These are phyloP conservation scores for Chlorella variabilis DNA, from an alignment of 163 green algal genomes.

Conservation along the genomic window DNA sequence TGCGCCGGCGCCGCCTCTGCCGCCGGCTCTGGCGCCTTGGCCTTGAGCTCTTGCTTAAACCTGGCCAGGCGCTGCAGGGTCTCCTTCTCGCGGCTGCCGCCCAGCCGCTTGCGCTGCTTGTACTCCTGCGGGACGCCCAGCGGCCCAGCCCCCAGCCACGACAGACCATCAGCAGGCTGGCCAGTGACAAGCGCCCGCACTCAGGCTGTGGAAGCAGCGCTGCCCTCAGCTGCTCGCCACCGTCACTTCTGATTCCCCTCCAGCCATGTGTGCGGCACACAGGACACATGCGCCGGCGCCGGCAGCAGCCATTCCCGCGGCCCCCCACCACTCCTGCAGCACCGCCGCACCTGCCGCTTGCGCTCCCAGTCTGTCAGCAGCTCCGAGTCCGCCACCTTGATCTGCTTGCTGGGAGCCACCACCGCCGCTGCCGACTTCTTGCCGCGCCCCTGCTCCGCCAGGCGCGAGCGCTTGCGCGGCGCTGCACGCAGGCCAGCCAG, in stretches of 20 bases:
- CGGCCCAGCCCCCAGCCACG: too few species aligned
- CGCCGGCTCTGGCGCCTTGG: neutral
- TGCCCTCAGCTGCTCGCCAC: too few species aligned
- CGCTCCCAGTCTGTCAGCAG: constrained; percentile 83
- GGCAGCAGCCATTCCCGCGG: too few species aligned
- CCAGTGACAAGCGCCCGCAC: too few species aligned
- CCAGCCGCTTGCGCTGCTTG: constrained; percentile 76
- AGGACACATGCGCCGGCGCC: too few species aligned
- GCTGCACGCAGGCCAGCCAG: constrained; percentile 5
- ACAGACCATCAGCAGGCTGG: too few species aligned
- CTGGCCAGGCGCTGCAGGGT: constrained; percentile 57
- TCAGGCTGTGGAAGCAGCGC: too few species aligned
- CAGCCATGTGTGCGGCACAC: too few species aligned
- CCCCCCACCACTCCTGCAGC: too few species aligned
- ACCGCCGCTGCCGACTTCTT: constrained; percentile 23
- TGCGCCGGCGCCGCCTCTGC: neutral
- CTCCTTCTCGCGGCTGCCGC: constrained; percentile 68
- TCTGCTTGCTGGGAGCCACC: constrained; percentile 41
- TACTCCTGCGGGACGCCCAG: constrained; percentile 58
- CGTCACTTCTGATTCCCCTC: too few species aligned
- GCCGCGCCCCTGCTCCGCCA: constrained; percentile 23
- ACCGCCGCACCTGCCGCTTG: constrained; percentile 35
- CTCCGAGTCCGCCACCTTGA: constrained; percentile 62
- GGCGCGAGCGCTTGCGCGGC: constrained; percentile 12
- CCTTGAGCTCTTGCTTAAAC: constrained; percentile 49